A percentile compares a stretch with the other conserved stretches of the same genome.
phyloP scores from a whole-genome alignment of 108 stramenopile species.

The Conticribra guillardii region DNA sequence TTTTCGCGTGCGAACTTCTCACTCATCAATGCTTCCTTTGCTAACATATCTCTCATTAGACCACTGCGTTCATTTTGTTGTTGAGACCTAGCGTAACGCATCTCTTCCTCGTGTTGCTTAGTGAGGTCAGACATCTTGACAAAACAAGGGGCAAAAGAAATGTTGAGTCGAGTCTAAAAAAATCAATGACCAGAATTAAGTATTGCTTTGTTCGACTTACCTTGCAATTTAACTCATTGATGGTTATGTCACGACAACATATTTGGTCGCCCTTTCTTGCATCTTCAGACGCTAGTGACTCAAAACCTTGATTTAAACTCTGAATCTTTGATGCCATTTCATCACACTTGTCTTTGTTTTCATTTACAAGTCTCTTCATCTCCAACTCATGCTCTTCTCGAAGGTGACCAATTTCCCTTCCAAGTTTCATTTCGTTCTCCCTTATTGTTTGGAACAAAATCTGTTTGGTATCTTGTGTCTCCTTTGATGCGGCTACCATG shows the following conservation, averaged over 20 bases:
- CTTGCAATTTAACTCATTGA: background rate
- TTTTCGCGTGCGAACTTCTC: constrained; percentile 32
- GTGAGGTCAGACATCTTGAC: constrained; percentile 14
- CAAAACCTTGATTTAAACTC: constrained; percentile 19
- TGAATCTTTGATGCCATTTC: constrained; percentile 10
- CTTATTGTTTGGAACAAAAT: constrained; percentile 42
- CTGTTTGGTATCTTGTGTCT: constrained; percentile 34
- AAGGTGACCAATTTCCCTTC: constrained; percentile 25
- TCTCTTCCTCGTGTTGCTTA: constrained; percentile 21
- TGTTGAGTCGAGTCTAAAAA: background rate
- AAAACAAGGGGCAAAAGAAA: background rate
- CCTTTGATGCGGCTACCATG: constrained; percentile 19
- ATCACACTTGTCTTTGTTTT: constrained; percentile 15
- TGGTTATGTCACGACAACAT: background rate
- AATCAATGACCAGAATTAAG: background rate
- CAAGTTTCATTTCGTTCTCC: constrained; percentile 34
- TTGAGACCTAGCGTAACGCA: constrained; percentile 6
- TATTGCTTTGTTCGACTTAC: background rate
- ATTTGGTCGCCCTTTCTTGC: constrained; percentile 9
- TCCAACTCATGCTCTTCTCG: constrained; percentile 33
- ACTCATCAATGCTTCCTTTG: constrained; percentile 24
- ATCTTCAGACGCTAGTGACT: constrained; percentile 5
- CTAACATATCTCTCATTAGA: constrained; percentile 16
- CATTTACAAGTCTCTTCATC: constrained; percentile 10
- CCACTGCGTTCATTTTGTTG: constrained; percentile 28